Base-by-base conservation (phyloP, 805 yeast genomes). In the Myxozyma vanderwaltii region DNA sequence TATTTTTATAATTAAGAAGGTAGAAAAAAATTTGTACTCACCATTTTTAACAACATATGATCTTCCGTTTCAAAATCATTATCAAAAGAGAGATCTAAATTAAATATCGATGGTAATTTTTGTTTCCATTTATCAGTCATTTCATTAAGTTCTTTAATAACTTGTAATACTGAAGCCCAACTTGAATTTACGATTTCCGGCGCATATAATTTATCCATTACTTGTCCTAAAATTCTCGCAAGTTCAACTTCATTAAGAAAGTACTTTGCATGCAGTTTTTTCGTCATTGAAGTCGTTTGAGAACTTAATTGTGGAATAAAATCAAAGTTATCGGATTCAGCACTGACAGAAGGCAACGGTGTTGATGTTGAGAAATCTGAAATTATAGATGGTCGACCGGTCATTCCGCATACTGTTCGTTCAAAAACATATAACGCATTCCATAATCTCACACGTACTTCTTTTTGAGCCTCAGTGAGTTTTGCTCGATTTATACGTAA, bases 381-480 rank as follows among this genome's bases (percentile, higher is more conserved):
- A 19, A 61, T 54, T 31, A 54, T 49, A 6, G 64, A 49, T 24
- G 64, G 59, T 12, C 64, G 58, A 15, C 64, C 64, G 13, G 59
- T 47, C 50, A 58, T 27, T 7, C 54, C 49, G 48, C 61, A 52
- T 17, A 58, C 17, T 21, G 47, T 54, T 13, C 61, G 48, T 40
- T 61, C 64, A 38, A 61, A 39, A 23, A 60, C 61, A 24, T 60
- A 60, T 7, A 56, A 13, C 10, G 58, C 58, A 35, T 57, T 53
- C 63, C 61, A 56, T 15, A 56, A 49, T 15, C 61, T 24, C 2
- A 53, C 55, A 2, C 63, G 54, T 6, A 54, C 55, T 45, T 60
- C 63, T 24, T 53, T 50, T 33, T 60, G 61, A 3, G 54, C 50
- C 2, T 52, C 58, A 4, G 63, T 54, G 29, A 59, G 26, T 15